A percentile compares a stretch with the other conserved stretches of the same genome.
phyloP scores from a whole-genome alignment of 495 filamentous ascomycete genomes.

The Podospora pseudocomata region DNA sequence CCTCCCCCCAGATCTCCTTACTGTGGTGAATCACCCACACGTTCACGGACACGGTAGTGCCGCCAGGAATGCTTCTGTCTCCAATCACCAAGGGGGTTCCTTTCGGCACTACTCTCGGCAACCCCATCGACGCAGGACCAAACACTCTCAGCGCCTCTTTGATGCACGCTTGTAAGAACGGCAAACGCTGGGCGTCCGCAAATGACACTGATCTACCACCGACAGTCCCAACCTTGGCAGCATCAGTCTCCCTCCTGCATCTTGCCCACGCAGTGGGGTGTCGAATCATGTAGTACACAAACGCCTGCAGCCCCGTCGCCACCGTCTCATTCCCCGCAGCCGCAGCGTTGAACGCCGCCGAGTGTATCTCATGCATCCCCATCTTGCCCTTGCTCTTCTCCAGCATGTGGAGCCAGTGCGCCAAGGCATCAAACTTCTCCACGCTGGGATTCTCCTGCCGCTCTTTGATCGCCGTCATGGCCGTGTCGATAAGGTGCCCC shows the following conservation, averaged over 20 bases:
- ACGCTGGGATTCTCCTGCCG: slow-evolving; percentile 37
- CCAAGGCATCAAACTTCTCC: slow-evolving; percentile 42
- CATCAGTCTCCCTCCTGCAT: slow-evolving; percentile 38
- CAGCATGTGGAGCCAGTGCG: slow-evolving; percentile 42
- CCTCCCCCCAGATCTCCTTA: slow-evolving; percentile 38
- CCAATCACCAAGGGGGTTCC: slow-evolving; percentile 41
- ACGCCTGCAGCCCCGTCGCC: slow-evolving; percentile 36
- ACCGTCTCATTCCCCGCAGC: slow-evolving; percentile 48
- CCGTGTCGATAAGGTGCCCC: slow-evolving; percentile 47
- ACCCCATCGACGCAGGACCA: slow-evolving; percentile 46
- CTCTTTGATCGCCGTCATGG: slow-evolving; percentile 37
- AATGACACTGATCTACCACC: slow-evolving; percentile 32
- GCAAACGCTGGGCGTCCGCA: slow-evolving; percentile 48
- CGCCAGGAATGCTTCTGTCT: slow-evolving; percentile 15
- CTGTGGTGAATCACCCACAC: slow-evolving; percentile 44
- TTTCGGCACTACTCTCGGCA: slow-evolving; percentile 48
- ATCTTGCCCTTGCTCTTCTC: slow-evolving; percentile 40
- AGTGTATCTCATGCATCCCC: slow-evolving; percentile 39
- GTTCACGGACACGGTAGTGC: slow-evolving; percentile 44
- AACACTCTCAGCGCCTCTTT: slow-evolving; percentile 58
- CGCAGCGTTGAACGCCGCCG: slow-evolving; percentile 37
- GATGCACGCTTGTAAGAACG: slow-evolving; percentile 48
- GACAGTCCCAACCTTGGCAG: slow-evolving; percentile 24
- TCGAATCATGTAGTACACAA: slow-evolving; percentile 33
- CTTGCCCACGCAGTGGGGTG: slow-evolving; percentile 33